Evolutionary conservation across 805 yeast species (phyloP).

Genomic region (Crinitomyces ghanaensis): DNA sequence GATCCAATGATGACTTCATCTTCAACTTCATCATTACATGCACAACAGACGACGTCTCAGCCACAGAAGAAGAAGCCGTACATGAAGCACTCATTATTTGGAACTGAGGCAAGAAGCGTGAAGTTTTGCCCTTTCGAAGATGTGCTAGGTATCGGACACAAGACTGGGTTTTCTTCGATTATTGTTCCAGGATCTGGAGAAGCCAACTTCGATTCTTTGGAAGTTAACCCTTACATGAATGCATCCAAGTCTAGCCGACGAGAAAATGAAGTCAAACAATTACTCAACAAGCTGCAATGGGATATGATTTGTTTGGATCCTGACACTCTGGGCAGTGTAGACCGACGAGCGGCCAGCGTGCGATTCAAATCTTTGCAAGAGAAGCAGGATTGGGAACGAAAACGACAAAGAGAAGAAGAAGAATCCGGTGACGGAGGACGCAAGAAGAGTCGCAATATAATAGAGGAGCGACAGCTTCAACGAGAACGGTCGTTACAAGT

Average conservation of each 20-base stretch:
- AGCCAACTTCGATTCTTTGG: constrained; percentile 92
- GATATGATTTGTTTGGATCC: constrained; percentile 93
- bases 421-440: constrained; percentile 78
- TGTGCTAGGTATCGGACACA: constrained; percentile 83
- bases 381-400: constrained; percentile 36
- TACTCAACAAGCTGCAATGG: constrained; percentile 80
- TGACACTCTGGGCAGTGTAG: constrained; percentile 71
- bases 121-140: constrained; percentile 92
- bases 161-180: constrained; percentile 65
- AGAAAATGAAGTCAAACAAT: constrained; percentile 75
- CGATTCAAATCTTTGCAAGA: constrained; percentile 47
- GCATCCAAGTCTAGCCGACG: constrained; percentile 91
- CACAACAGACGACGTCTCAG: constrained; percentile 14
- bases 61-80: constrained; percentile 72
- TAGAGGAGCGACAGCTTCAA: constrained; percentile 73
- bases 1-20: too few species aligned
- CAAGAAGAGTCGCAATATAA: constrained; percentile 73
- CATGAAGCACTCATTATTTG: constrained; percentile 80
- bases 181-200: constrained; percentile 97
- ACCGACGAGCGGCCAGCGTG: constrained; percentile 48
- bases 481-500: constrained; percentile 59
- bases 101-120: constrained; percentile 55
- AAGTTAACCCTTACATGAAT: constrained; percentile 83
- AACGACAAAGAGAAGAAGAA: constrained; percentile 62
- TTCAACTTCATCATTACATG: too few species aligned